Percentiles rank a stretch among this genome's conserved stretches.
These are phyloP conservation scores for Neurospora sp. DNA, from an alignment of 495 filamentous ascomycete species.

Conservation along the genomic window DNA sequence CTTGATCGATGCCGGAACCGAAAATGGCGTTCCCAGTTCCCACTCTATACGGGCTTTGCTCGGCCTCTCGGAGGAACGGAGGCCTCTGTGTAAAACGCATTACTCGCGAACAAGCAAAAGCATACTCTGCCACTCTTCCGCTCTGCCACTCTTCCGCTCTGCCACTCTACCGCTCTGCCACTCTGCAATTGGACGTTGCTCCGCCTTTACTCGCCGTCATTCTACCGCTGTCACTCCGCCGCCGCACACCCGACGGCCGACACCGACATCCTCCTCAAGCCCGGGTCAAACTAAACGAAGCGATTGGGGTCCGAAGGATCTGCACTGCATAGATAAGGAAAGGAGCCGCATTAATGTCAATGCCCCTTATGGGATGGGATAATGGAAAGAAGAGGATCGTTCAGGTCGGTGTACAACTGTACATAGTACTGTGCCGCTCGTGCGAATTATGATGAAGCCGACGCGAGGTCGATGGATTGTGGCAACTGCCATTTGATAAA, in stretches of 20 bases:
- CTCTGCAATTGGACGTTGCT: neutral
- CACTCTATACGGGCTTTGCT: neutral
- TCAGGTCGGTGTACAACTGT: neutral
- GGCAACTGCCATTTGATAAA: neutral
- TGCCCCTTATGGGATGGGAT: neutral
- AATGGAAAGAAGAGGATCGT: neutral
- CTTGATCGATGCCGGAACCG: neutral
- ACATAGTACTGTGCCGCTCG: neutral
- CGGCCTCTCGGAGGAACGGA: neutral
- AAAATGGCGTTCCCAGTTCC: neutral
- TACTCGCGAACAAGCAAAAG: neutral
- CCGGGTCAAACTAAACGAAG: neutral
- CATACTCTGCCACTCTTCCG: neutral
- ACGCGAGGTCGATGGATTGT: neutral
- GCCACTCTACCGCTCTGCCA: neutral
- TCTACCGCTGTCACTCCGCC: neutral
- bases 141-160: neutral
- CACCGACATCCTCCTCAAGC: neutral
- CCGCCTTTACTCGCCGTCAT: neutral
- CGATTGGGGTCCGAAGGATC: neutral
- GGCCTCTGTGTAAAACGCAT: neutral
- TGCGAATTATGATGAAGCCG: neutral
- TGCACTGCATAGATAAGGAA: neutral
- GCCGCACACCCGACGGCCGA: neutral
- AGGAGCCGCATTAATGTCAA: neutral